Evolutionary conservation across 352 stramenopile genomes (phyloP), one percentile per base, ranked within the genome.

Genomic region (Elongisporangium senticosum): DNA sequence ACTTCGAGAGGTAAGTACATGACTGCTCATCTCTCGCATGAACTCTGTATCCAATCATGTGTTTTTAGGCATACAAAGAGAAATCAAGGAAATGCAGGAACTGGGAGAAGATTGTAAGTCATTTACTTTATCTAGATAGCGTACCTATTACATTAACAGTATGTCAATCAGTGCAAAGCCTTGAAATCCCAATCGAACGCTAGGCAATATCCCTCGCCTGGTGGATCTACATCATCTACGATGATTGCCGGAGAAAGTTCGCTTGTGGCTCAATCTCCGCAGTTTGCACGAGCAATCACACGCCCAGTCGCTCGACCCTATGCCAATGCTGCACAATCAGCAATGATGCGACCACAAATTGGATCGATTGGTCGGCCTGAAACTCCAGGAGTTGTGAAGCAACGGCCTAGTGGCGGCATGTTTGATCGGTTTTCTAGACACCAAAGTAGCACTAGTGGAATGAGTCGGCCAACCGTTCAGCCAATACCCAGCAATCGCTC

Each of bases 71-170:
- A 24, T 95, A 93, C 75, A 92, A 93, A 51, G 85, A 95, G 26
- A 95, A 93, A 56, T 86, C 85, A 11, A 62, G 83, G 50, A 92
- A 92, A 71, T 95, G 85, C 63, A 68, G 85, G 13, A 93, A 92
- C 65, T 95, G 83, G 82, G 85, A 95, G 64, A 95, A 93, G 67
- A 92, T 95, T 83, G 85, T 86, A 59, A 52, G 58, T n/a, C 49
- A 1, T n/a, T 5, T 28, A 51, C 26, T 58, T 10, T 49, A 15
- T 11, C 1, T 49, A 21, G 54, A 49, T 7, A 48, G 14, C 13
- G 10, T 23, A 49, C 17, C n/a, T 20, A 15, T 19, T 53, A 14
- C 28, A 43, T 67, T 23, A 58, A 43, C 15, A 55, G 7, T 17
- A 57, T 50, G 13, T 56, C 20, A 89, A 17, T 56, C 20, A 89